Conservation (phyloP, 1,284 basidiomycete genomes). For the Heterobasidion occidentale region DNA sequence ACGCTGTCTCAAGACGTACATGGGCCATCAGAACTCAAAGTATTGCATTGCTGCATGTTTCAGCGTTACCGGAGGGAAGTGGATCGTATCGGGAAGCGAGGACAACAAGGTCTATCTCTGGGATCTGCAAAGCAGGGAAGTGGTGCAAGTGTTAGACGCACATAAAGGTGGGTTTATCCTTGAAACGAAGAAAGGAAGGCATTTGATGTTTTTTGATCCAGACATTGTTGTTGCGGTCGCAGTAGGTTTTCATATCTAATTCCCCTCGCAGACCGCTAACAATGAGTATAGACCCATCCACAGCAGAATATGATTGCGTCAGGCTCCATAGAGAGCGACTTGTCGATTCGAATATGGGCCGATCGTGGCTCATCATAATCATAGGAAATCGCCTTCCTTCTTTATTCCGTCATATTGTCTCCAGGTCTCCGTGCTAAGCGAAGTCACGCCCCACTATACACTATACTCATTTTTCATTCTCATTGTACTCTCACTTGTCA, state of each 20-base stretch:
- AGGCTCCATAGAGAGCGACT: constrained; percentile 74
- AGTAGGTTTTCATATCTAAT: constrained; percentile 27
- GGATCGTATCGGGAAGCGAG: constrained; percentile 89
- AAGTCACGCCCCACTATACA: too few species aligned
- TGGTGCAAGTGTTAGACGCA: constrained; percentile 73
- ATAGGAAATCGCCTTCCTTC: not conserved
- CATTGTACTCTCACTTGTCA: too few species aligned
- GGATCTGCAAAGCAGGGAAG: constrained; percentile 84
- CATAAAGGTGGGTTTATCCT: constrained; percentile 47
- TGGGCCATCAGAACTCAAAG: constrained; percentile 73
- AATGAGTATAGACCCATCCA: constrained; percentile 59
- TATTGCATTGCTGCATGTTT: constrained; percentile 77
- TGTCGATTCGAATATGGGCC: constrained; percentile 73
- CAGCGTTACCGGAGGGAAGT: constrained; percentile 78
- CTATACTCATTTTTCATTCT: too few species aligned
- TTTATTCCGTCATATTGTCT: not conserved
- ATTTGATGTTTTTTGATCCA: constrained; percentile 13
- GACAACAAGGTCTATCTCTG: constrained; percentile 86
- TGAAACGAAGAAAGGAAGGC: not conserved
- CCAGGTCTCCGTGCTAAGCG: too few species aligned
- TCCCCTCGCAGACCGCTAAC: not conserved
- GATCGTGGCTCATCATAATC: constrained; percentile 32
- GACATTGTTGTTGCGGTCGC: constrained; percentile 74
- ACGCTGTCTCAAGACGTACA: constrained; percentile 88
- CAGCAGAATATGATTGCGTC: constrained; percentile 79